A percentile compares a stretch with the other conserved stretches of the same genome.
These are phyloP conservation scores for Oryza officinalis DNA, from an alignment of 176 grass and related monocot species.

Conservation along the genomic window DNA sequence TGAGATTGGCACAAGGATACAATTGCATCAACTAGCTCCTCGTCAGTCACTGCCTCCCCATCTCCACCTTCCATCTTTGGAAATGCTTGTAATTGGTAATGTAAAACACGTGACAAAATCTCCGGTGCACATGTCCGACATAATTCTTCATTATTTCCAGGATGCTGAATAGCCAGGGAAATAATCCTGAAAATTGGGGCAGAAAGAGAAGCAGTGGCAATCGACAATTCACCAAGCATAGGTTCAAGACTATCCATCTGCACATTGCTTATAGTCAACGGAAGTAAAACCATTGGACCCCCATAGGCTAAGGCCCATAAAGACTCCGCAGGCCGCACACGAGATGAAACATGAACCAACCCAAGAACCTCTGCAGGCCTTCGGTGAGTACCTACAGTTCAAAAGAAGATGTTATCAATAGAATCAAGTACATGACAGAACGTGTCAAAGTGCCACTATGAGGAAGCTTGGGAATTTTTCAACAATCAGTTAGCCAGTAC, in stretches of 20 bases:
- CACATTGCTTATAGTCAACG: slow-evolving; percentile 88
- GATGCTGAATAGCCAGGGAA: slow-evolving; percentile 84
- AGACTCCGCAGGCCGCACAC: slow-evolving; percentile 78
- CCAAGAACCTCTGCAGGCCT: slow-evolving; percentile 96
- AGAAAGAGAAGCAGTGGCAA: slow-evolving; percentile 74
- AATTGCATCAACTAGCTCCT: slow-evolving; percentile 86
- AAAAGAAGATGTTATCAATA: slow-evolving; percentile 43
- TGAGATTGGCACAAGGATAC: slow-evolving; percentile 94
- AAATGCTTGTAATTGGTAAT: slow-evolving; percentile 71
- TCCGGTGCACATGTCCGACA: slow-evolving; percentile 77
- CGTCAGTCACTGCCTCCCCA: slow-evolving; percentile 53
- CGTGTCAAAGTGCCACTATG: slow-evolving; percentile 1
- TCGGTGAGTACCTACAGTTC: slow-evolving; percentile 84
- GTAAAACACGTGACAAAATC: slow-evolving; percentile 82
- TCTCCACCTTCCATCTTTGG: slow-evolving; percentile 59
- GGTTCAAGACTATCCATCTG: slow-evolving; percentile 90
- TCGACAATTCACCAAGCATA: slow-evolving; percentile 52
- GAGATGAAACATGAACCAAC: slow-evolving; percentile 85
- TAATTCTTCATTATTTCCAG: slow-evolving; percentile 95
- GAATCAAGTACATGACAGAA: slow-evolving; percentile 22
- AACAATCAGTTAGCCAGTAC: neutral
- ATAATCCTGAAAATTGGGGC: slow-evolving; percentile 88
- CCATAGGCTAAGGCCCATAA: slow-evolving; percentile 95
- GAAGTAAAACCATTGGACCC: slow-evolving; percentile 93
- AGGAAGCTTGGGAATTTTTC: neutral